phyloP scores from a whole-genome alignment of 306 rosid species.

The Inga leiocalycina region DNA sequence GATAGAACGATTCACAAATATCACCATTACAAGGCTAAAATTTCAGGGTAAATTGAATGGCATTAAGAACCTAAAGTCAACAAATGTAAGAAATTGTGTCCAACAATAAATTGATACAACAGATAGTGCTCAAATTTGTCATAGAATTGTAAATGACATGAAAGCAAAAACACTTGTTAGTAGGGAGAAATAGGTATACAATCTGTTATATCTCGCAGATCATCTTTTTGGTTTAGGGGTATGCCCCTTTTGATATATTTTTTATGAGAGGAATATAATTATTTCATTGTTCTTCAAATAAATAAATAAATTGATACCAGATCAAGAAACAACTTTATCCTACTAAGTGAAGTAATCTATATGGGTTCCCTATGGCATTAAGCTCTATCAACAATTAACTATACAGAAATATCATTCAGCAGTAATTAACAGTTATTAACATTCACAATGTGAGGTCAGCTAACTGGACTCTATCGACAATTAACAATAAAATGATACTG shows the following conservation, averaged over 20 bases:
- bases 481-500: background rate
- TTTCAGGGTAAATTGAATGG: background rate
- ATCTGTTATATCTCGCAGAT: background rate
- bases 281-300: background rate
- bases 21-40: constrained; percentile 26
- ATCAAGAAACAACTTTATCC: background rate
- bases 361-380: background rate
- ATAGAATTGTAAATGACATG: background rate
- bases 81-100: background rate
- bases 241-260: background rate
- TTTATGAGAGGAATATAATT: background rate
- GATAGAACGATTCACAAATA: constrained; percentile 30
- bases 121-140: background rate
- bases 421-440: background rate
- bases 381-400: background rate
- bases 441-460: background rate
- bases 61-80: background rate
- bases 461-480: background rate
- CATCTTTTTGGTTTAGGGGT: background rate
- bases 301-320: background rate
- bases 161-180: background rate
- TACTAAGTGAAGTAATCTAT: background rate
- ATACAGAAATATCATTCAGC: background rate
- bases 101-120: background rate
- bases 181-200: background rate